phyloP scores from a whole-genome alignment of 345 rosid genomes.

The Linum lewisii region DNA sequence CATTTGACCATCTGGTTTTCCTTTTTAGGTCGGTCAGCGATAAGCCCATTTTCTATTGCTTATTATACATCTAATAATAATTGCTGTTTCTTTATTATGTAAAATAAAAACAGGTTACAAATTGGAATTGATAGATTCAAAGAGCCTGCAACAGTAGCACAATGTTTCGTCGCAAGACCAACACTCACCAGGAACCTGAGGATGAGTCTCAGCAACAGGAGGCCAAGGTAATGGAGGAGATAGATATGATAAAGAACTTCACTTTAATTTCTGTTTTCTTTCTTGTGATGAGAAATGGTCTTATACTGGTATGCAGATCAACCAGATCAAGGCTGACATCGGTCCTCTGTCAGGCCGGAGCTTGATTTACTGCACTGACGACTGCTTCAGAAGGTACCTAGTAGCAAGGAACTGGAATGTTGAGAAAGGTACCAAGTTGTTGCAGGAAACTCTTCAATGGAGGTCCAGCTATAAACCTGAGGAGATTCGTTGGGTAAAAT shows the following conservation, averaged over 20 bases:
- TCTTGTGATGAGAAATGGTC: not conserved
- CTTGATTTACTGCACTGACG: conserved; percentile 50
- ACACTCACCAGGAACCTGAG: conserved; percentile 24
- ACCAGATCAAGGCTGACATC: conserved; percentile 49
- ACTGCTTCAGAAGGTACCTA: conserved; percentile 75
- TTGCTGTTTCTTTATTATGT: too few species aligned
- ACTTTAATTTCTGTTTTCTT: not conserved
- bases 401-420: conserved; percentile 86
- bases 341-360: conserved; percentile 50
- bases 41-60: not conserved
- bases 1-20: not conserved
- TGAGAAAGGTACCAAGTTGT: conserved; percentile 71
- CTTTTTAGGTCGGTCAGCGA: not conserved
- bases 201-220: conserved; percentile 33
- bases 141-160: not conserved
- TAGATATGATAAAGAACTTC: conserved; percentile 5
- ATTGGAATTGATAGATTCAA: not conserved
- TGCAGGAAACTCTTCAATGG: conserved; percentile 76
- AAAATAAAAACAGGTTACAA: not conserved
- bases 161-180: not conserved
- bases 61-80: too few species aligned
- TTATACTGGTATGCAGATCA: conserved; percentile 28
- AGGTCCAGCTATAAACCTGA: conserved; percentile 72
- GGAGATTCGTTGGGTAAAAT: conserved; percentile 72
- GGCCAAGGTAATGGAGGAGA: conserved; percentile 42